Conservation (phyloP, 495 filamentous ascomycete species). For the Aspergillus incahuasiensis region DNA sequence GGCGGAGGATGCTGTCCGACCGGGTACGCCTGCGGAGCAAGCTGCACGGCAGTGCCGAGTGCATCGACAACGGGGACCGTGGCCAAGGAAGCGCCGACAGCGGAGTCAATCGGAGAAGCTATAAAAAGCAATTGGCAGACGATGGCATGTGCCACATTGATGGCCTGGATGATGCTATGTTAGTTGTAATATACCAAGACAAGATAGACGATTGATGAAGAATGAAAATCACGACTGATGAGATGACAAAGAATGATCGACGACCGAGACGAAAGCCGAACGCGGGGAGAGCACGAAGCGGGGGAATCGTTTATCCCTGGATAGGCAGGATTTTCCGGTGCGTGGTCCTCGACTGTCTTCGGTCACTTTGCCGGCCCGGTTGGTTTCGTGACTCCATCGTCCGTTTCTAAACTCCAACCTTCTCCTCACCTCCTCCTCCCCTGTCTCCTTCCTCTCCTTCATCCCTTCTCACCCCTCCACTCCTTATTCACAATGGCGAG, state of each 20-base stretch:
- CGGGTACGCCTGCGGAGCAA: conserved; percentile 68
- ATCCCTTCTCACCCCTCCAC: conserved; percentile 13
- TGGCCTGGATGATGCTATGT: conserved; percentile 16
- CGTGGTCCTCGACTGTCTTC: neutral
- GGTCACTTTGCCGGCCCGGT: conserved; percentile 12
- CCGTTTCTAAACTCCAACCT: neutral
- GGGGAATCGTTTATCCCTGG: conserved; percentile 9
- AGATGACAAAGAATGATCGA: neutral
- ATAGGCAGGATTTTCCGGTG: conserved; percentile 3
- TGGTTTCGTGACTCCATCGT: neutral
- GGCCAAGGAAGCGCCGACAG: conserved; percentile 51
- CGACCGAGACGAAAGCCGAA: neutral
- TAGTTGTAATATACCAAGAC: conserved; percentile 2
- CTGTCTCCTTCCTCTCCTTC: conserved; percentile 11
- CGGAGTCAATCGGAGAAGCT: conserved; percentile 6
- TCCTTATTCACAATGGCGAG: conserved; percentile 50
- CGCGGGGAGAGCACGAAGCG: neutral
- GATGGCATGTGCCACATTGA: conserved; percentile 10
- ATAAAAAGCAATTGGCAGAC: neutral
- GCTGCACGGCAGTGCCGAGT: conserved; percentile 55
- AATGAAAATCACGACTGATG: neutral
- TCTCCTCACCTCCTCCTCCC: conserved; percentile 4
- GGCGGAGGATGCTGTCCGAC: conserved; percentile 76
- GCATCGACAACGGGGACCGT: conserved; percentile 48
- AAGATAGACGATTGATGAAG: neutral